A percentile compares a stretch with the other conserved stretches of the same genome.
Conservation (phyloP, 768 basidiomycete species). For the Hypholoma sublateritium region DNA sequence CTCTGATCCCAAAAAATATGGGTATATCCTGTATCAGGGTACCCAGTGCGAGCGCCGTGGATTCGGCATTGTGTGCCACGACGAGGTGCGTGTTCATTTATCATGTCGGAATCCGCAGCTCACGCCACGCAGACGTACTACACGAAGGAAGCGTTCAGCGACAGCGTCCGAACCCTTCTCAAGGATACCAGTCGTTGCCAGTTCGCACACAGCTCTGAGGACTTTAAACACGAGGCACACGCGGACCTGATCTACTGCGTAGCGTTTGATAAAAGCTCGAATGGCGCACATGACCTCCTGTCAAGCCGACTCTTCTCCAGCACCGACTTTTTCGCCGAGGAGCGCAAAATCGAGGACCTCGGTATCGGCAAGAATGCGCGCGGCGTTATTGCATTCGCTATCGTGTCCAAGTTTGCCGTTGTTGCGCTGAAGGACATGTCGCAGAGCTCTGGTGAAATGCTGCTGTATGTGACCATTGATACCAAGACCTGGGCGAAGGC, state of each 20-base stretch:
- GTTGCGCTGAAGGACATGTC: conserved; percentile 80
- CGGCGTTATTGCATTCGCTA: conserved; percentile 91
- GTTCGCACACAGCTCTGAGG: conserved; percentile 85
- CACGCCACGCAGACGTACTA: conserved; percentile 71
- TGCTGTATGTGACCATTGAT: conserved; percentile 85
- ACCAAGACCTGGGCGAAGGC: conserved; percentile 84
- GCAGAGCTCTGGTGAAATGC: conserved; percentile 64
- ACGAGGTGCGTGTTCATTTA: conserved; percentile 53
- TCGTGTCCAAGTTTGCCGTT: conserved; percentile 90
- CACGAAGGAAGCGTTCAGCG: conserved; percentile 80
- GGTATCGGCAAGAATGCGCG: conserved; percentile 83
- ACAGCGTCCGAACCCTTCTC: conserved; percentile 57
- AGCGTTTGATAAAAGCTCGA: conserved; percentile 66
- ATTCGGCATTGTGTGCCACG: conserved; percentile 63
- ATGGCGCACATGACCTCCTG: conserved; percentile 49
- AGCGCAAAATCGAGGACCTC: conserved; percentile 74
- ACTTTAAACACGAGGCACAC: conserved; percentile 79
- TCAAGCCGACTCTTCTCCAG: conserved; percentile 79
- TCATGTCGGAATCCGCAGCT: conserved; percentile 1
- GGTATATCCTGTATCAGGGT: conserved; percentile 80
- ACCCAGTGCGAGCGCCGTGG: conserved; percentile 54
- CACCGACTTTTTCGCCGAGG: conserved; percentile 77
- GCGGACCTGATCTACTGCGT: conserved; percentile 85
- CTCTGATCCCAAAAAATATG: conserved; percentile 67
- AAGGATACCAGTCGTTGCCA: conserved; percentile 75